Percentiles rank a stretch among this genome's conserved stretches.
Evolutionary conservation across 1,284 basidiomycete species (phyloP).

Genomic region (Kalmanozyma brasiliensis): DNA sequence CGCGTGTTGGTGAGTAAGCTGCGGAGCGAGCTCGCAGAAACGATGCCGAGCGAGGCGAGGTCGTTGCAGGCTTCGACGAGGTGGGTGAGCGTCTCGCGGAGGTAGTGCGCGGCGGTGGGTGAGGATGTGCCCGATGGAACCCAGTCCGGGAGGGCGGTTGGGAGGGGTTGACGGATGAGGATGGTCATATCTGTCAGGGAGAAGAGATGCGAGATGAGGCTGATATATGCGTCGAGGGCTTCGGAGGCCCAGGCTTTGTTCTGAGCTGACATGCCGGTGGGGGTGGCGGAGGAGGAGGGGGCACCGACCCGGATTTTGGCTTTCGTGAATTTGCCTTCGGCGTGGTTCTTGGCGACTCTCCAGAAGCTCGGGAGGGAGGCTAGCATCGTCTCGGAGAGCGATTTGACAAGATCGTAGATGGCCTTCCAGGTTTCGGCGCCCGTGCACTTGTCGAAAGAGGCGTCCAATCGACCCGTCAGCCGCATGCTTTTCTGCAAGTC

Average conservation of each 20-base stretch:
- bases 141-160: conserved; percentile 72
- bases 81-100: conserved; percentile 82
- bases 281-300: neutral
- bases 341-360: conserved; percentile 88
- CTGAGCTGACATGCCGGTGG: conserved; percentile 76
- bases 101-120: conserved; percentile 82
- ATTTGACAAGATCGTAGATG: conserved; percentile 74
- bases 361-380: conserved; percentile 87
- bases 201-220: conserved; percentile 88
- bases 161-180: conserved; percentile 72
- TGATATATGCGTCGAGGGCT: conserved; percentile 86
- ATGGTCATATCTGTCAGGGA: conserved; percentile 77
- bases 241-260: conserved; percentile 90
- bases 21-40: conserved; percentile 73
- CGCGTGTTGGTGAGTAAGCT: conserved; percentile 82
- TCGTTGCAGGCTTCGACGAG: conserved; percentile 87
- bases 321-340: conserved; percentile 72
- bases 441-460: conserved; percentile 43
- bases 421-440: conserved; percentile 75
- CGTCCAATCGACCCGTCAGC: conserved; percentile 43
- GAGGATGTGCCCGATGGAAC: conserved; percentile 83
- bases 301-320: conserved; percentile 8
- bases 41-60: conserved; percentile 80
- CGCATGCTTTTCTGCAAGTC: conserved; percentile 67
- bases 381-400: conserved; percentile 71